These are phyloP conservation scores for Arthrinium phaeospermum DNA, from an alignment of 2,329 filamentous ascomycete genomes.

Conservation along the genomic window DNA sequence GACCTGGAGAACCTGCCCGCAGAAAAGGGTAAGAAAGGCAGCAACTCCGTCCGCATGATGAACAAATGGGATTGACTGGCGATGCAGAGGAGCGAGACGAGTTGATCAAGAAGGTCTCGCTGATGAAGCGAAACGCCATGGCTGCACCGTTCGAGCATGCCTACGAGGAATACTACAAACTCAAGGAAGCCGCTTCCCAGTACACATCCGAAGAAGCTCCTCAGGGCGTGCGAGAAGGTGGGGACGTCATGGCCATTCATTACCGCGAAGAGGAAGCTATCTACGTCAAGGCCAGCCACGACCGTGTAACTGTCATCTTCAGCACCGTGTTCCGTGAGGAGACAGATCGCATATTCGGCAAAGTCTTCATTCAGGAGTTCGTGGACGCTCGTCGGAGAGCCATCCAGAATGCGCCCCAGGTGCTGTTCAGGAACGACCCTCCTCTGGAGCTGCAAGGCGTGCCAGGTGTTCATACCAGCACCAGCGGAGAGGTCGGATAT, in stretches of 20 bases:
- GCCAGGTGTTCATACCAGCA: slow-evolving; percentile 77
- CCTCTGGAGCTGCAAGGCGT: slow-evolving; percentile 89
- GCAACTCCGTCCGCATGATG: too few relatives aligned
- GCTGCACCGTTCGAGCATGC: slow-evolving; percentile 97
- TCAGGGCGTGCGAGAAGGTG: slow-evolving; percentile 86
- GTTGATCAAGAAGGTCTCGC: slow-evolving; percentile 82
- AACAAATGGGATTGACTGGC: background rate
- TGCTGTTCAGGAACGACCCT: slow-evolving; percentile 93
- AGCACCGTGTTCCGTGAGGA: slow-evolving; percentile 98
- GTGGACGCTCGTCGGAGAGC: slow-evolving; percentile 93
- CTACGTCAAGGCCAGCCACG: slow-evolving; percentile 96
- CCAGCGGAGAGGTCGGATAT: slow-evolving; percentile 89
- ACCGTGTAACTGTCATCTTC: slow-evolving; percentile 98
- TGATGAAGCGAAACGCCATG: slow-evolving; percentile 98
- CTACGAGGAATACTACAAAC: slow-evolving; percentile 86
- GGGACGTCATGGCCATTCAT: slow-evolving; percentile 93
- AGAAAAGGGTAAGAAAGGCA: slow-evolving; percentile 66
- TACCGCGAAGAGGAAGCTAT: slow-evolving; percentile 99
- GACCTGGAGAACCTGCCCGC: slow-evolving; percentile 87
- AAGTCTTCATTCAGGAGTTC: slow-evolving; percentile 98
- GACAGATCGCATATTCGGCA: slow-evolving; percentile 95
- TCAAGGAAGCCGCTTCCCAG: slow-evolving; percentile 87
- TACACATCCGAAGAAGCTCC: slow-evolving; percentile 95
- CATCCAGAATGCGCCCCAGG: slow-evolving; percentile 97
- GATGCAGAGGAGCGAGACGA: slow-evolving; percentile 79